phyloP scores from a whole-genome alignment of 2,329 filamentous ascomycete genomes.

The Ascochyta pisi region DNA sequence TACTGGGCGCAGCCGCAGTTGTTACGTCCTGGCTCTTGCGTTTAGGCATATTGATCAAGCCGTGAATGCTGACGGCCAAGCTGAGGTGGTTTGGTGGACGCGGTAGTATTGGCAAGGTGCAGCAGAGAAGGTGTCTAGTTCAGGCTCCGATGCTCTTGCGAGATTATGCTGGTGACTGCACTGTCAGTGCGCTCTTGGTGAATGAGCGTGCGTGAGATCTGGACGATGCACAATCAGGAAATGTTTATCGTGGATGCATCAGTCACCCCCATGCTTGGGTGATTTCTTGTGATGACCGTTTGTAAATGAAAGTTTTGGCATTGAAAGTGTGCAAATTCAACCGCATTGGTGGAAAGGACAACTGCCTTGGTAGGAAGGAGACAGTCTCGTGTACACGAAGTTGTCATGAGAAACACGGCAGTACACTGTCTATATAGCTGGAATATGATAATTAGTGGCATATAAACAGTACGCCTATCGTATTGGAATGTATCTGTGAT shows the following conservation, averaged over 20 bases:
- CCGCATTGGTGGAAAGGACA: neutral
- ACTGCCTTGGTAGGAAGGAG: neutral
- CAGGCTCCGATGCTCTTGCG: neutral
- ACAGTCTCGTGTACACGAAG: neutral
- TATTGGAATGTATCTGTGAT: neutral
- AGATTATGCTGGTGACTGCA: neutral
- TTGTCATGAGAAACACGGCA: neutral
- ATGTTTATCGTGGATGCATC: neutral
- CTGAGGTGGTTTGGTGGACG: neutral
- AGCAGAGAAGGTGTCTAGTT: neutral
- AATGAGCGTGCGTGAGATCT: neutral
- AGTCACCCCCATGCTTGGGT: neutral
- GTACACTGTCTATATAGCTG: neutral
- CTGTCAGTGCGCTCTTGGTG: slow-evolving; percentile 3
- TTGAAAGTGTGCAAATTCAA: neutral
- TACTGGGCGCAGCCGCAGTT: neutral
- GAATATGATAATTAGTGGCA: neutral
- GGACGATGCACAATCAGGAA: neutral
- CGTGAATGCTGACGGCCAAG: neutral
- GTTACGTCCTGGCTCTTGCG: slow-evolving; percentile 3
- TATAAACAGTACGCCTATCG: neutral
- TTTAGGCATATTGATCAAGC: slow-evolving; percentile 5
- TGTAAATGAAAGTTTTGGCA: neutral
- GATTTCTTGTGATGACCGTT: neutral
- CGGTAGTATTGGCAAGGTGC: neutral